Conservation (phyloP, 2,329 filamentous ascomycete species). For the Trichoderma lentiforme region DNA sequence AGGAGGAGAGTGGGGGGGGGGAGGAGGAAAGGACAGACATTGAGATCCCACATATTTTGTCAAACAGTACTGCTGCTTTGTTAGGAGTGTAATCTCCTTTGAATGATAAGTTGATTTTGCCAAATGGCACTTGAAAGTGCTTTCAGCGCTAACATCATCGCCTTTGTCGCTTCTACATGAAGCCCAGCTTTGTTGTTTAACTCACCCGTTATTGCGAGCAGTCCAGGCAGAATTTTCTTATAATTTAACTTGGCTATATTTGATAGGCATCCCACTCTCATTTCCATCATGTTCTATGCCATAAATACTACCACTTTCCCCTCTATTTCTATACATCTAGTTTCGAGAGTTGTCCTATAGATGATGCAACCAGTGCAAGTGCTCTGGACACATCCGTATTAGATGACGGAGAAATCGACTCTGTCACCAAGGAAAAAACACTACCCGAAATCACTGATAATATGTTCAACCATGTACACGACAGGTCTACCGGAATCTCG, state of each 20-base stretch:
- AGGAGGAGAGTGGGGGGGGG: background rate
- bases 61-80: background rate
- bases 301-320: background rate
- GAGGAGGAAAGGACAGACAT: background rate
- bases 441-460: background rate
- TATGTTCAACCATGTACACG: background rate
- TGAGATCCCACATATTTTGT: background rate
- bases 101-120: background rate
- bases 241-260: background rate
- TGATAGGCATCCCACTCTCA: background rate
- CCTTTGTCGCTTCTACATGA: background rate
- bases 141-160: background rate
- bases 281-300: background rate
- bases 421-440: fast-evolving
- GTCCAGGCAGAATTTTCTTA: background rate
- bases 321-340: background rate
- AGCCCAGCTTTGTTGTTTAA: background rate
- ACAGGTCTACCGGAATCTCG: background rate
- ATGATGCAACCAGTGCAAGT: background rate
- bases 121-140: background rate
- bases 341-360: background rate
- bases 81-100: background rate
- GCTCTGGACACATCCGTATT: background rate
- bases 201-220: background rate
- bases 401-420: background rate